Evolutionary conservation across 2,329 filamentous ascomycete genomes (phyloP).

Genomic region (Ceratocystiopsis sp.): DNA sequence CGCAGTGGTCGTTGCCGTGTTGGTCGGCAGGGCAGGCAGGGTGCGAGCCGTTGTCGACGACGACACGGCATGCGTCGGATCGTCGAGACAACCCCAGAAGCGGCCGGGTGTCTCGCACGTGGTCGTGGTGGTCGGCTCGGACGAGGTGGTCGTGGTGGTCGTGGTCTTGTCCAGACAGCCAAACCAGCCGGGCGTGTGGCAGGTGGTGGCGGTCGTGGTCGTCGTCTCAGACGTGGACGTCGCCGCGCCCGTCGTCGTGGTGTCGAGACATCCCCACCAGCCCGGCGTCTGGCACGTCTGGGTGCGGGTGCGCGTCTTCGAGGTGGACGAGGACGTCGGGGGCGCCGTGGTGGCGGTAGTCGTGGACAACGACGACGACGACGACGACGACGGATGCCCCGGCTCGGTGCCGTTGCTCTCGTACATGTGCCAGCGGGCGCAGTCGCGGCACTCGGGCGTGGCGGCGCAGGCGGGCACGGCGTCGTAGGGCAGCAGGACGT

Average conservation of each 20-base stretch:
- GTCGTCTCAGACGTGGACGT: slow-evolving; percentile 36
- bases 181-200: no score
- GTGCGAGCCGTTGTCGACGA: slow-evolving; percentile 22
- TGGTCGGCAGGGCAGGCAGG: no score
- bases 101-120: slow-evolving; percentile 47
- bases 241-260: slow-evolving; percentile 24
- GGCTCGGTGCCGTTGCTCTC: slow-evolving; percentile 74
- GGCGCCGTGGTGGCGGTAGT: slow-evolving; percentile 42
- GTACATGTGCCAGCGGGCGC: slow-evolving; percentile 85
- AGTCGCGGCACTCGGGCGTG: slow-evolving; percentile 74
- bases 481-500: slow-evolving; percentile 75
- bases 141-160: slow-evolving; percentile 23
- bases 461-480: slow-evolving; percentile 57
- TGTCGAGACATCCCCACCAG: slow-evolving; percentile 71
- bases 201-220: slow-evolving; percentile 24
- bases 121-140: slow-evolving; percentile 28
- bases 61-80: slow-evolving; percentile 19
- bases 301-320: slow-evolving; percentile 53
- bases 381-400: no score
- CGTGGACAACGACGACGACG: slow-evolving; percentile 32
- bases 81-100: slow-evolving; percentile 45
- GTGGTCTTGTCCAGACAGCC: no score
- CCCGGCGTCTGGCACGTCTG: slow-evolving; percentile 76
- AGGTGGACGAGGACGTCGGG: slow-evolving; percentile 33
- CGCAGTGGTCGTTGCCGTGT: slow-evolving; percentile 13